A percentile compares a stretch with the other conserved stretches of the same genome.
Evolutionary conservation across 352 stramenopile species (phyloP).

Genomic region (Thalassiosira hispida): DNA sequence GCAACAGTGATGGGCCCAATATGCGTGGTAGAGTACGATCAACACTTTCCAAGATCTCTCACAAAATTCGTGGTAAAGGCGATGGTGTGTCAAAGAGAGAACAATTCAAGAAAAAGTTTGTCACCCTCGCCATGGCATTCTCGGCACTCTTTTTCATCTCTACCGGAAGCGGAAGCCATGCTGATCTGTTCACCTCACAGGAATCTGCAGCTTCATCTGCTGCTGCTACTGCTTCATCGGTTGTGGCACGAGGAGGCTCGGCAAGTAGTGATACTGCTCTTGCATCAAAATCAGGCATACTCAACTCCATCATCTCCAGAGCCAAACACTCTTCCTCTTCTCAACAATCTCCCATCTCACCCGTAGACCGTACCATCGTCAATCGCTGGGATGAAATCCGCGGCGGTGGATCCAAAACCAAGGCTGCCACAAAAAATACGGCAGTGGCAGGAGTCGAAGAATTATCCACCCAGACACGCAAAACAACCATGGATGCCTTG

Average conservation of each 20-base stretch:
- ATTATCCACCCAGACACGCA: slow-evolving; percentile 50
- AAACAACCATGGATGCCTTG: slow-evolving; percentile 69
- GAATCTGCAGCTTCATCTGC: slow-evolving; percentile 1
- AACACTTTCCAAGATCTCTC: slow-evolving; percentile 22
- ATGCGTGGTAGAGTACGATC: slow-evolving; percentile 21
- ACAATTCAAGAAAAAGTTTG: slow-evolving; percentile 27
- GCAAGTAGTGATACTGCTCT: background rate
- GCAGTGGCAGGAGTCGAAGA: slow-evolving; percentile 25
- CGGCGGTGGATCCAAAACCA: slow-evolving; percentile 33
- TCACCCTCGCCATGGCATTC: slow-evolving; percentile 42
- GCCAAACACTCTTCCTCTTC: slow-evolving; percentile 8
- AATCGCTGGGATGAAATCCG: slow-evolving; percentile 41
- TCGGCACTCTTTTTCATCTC: slow-evolving; percentile 47
- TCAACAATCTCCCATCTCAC: background rate
- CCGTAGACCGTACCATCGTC: slow-evolving; percentile 45
- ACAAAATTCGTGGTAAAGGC: slow-evolving; percentile 8
- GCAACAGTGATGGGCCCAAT: background rate
- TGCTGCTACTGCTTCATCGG: slow-evolving; percentile 12
- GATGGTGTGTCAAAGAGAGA: slow-evolving; percentile 26
- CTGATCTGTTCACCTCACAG: background rate
- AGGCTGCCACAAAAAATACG: background rate
- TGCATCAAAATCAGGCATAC: slow-evolving; percentile 16
- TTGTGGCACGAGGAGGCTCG: slow-evolving; percentile 17
- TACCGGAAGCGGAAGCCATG: slow-evolving; percentile 15
- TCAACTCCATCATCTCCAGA: slow-evolving; percentile 20